Base-by-base conservation (phyloP, 257 asterid species). In the Parsonsia alboflavescens region DNA sequence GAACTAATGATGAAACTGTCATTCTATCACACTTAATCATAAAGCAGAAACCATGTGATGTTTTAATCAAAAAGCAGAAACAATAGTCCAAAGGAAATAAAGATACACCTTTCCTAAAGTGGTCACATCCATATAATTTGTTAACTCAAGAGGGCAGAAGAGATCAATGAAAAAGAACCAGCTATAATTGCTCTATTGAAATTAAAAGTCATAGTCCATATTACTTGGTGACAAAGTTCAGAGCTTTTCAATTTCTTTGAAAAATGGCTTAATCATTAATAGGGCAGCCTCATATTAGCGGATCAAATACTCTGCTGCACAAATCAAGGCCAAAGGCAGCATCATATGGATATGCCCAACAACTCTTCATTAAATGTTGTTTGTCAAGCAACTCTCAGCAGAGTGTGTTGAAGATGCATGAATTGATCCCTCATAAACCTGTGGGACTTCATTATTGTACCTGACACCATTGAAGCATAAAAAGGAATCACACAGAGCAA, bases 81-180 rank as follows among this genome's bases (percentile, higher is more conserved):
- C 9, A 42, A 42, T 42, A 42, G 46, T 42, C 9, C 7, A 42
- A 5, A 42, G 9, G 0, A 5, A 42, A 42, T 42, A 42, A 42
- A 42, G 0, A 69, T 54, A 69, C 83, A 90, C 97, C 97, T 90
- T 90, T 39, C 89, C 96, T 69, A 90, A 80, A 41, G 87, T 49
- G 74, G 89, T 78, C 46, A 96, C 96, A 61, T 93, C 97, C 49
- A 90, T 80, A 64, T 93, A 90, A 83, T 90, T 91, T 81, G 95
- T 83, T 76, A 91, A 82, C 86, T 90, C 98, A 65, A 94, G 97
- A 76, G 88, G 80, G 57, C 96, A 94, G 78, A 94, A 91, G 73
- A 90, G 96, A 69, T 95, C 97, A 79, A 92, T 87, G 4, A 95
- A 93, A 85, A 92, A 90, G 86, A 90, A 89, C 63, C 96, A 87